Percentiles rank a stretch among this genome's conserved stretches.
Conservation (phyloP, 192 early-diverging fungal genomes). For the Coemansia sp. region DNA sequence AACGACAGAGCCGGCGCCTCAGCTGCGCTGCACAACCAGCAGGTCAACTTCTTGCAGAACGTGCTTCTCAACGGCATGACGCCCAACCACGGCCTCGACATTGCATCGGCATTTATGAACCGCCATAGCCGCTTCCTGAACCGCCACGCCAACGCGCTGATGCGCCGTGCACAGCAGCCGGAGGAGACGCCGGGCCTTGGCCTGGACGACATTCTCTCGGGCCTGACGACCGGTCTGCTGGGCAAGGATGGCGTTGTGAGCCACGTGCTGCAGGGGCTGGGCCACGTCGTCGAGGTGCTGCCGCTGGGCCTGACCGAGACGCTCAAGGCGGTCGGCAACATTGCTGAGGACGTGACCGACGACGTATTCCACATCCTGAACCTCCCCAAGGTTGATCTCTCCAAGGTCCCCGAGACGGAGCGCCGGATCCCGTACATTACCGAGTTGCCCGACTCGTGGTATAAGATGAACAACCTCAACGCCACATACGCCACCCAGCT, state of each 20-base stretch:
- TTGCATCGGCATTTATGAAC: conserved; percentile 31
- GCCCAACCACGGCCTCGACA: conserved; percentile 19
- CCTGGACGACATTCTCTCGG: conserved; percentile 41
- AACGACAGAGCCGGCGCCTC: conserved; percentile 29
- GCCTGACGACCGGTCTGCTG: conserved; percentile 28
- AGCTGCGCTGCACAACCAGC: conserved; percentile 49
- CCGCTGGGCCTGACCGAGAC: conserved; percentile 44
- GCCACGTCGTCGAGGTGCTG: conserved; percentile 48
- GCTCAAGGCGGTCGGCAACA: conserved; percentile 46
- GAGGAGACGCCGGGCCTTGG: conserved; percentile 28
- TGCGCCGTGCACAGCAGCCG: conserved; percentile 17
- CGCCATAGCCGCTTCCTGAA: conserved; percentile 42
- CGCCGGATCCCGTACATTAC: conserved; percentile 45
- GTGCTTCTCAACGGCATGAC: conserved; percentile 37
- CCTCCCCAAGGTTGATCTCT: conserved; percentile 43
- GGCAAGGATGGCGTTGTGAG: conserved; percentile 44
- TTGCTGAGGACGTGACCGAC: conserved; percentile 29
- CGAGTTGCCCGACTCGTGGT: conserved; percentile 45
- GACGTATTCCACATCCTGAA: conserved; percentile 49
- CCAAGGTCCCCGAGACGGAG: conserved; percentile 46
- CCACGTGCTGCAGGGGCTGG: conserved; percentile 41
- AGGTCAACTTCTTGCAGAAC: conserved; percentile 49
- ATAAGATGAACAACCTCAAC: conserved; percentile 45
- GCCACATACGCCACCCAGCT: conserved; percentile 47
- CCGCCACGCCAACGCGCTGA: conserved; percentile 20